Evolutionary conservation across 2,329 filamentous ascomycete genomes (phyloP).

Genomic region (Exserohilum turcica): DNA sequence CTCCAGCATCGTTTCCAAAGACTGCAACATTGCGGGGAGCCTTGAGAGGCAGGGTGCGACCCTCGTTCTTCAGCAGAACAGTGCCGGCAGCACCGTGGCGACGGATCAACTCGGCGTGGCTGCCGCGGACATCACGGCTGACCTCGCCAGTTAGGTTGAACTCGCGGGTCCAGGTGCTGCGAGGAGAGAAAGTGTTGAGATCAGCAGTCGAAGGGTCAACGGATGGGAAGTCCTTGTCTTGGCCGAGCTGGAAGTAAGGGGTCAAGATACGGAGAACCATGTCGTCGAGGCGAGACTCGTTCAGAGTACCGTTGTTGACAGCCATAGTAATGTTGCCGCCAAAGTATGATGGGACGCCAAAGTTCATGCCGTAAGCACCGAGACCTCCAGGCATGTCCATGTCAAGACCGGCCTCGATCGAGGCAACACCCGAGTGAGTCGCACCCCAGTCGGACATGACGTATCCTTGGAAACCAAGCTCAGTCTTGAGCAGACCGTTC

Average conservation of each 20-base stretch:
- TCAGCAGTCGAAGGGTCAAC: slow-evolving; percentile 42
- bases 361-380: slow-evolving; percentile 36
- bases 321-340: slow-evolving; percentile 48
- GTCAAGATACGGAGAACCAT: slow-evolving; percentile 56
- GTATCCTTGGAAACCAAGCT: slow-evolving; percentile 57
- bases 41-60: slow-evolving; percentile 58
- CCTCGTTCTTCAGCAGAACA: slow-evolving; percentile 57
- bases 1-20: slow-evolving; percentile 57
- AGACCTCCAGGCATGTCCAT: slow-evolving; percentile 53
- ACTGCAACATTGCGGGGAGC: slow-evolving; percentile 56
- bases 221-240: slow-evolving; percentile 49
- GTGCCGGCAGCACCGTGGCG: slow-evolving; percentile 49
- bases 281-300: slow-evolving; percentile 51
- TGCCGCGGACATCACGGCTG: slow-evolving; percentile 46
- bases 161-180: slow-evolving; percentile 43
- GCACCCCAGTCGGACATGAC: slow-evolving; percentile 54
- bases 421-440: slow-evolving; percentile 53
- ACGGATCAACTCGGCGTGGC: slow-evolving; percentile 51
- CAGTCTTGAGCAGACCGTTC: slow-evolving; percentile 58
- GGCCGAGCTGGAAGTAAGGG: slow-evolving; percentile 52
- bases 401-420: slow-evolving; percentile 52
- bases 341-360: slow-evolving; percentile 51
- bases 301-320: slow-evolving; percentile 50
- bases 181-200: slow-evolving; percentile 48
- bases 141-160: slow-evolving; percentile 43